Conservation (phyloP, 768 basidiomycete genomes). For the Trametes elegans region DNA sequence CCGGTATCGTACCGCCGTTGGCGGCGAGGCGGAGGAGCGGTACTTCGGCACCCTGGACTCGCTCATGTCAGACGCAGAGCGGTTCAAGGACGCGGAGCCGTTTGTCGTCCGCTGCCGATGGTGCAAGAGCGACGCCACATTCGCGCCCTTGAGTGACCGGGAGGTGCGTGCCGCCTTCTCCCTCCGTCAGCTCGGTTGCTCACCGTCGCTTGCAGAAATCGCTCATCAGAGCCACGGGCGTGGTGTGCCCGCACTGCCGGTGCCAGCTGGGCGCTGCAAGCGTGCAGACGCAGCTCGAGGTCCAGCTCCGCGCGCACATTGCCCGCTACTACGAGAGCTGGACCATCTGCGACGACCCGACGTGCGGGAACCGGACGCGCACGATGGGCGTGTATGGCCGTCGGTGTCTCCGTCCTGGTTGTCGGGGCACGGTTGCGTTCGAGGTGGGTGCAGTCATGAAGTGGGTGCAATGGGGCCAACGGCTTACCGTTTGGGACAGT, state of each 20-base stretch:
- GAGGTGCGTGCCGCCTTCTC: conserved; percentile 40
- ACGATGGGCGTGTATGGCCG: conserved; percentile 93
- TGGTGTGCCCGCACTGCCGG: conserved; percentile 69
- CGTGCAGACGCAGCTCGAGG: conserved; percentile 81
- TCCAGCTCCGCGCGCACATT: conserved; percentile 77
- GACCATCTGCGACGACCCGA: conserved; percentile 83
- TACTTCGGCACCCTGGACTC: conserved; percentile 82
- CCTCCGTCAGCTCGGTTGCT: neutral
- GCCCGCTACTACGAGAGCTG: conserved; percentile 85
- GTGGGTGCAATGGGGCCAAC: too few relatives aligned
- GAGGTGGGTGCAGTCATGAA: conserved; percentile 53
- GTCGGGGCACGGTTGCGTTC: conserved; percentile 67
- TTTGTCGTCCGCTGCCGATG: conserved; percentile 75
- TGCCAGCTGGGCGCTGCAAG: conserved; percentile 52
- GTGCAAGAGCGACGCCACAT: conserved; percentile 62
- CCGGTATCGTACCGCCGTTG: conserved; percentile 44
- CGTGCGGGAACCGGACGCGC: conserved; percentile 82
- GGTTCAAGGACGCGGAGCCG: conserved; percentile 74
- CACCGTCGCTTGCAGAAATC: conserved; percentile 47
- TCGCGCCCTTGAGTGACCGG: conserved; percentile 57
- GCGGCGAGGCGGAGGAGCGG: conserved; percentile 52
- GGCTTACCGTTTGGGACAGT: conserved; percentile 45
- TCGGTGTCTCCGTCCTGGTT: conserved; percentile 69
- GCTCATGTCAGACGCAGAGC: conserved; percentile 82
- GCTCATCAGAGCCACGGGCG: conserved; percentile 61